These are phyloP conservation scores for Geotrichum reessii DNA, from an alignment of 1,139 yeast species.

Conservation along the genomic window DNA sequence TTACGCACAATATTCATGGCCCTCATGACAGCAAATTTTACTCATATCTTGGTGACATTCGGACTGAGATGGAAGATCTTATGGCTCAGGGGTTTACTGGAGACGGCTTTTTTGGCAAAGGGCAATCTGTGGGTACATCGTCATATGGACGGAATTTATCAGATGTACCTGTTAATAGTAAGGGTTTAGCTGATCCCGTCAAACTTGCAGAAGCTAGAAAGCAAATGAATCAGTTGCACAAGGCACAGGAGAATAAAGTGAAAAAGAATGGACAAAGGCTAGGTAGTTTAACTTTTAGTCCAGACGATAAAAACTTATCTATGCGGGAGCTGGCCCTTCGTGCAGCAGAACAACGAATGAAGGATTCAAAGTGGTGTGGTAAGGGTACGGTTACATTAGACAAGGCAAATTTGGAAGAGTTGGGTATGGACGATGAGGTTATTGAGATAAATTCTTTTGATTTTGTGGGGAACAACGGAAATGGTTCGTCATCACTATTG, in stretches of 20 bases:
- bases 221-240: conserved; percentile 21
- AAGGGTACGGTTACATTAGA: conserved; percentile 2
- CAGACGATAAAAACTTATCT: conserved; percentile 21
- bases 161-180: background rate
- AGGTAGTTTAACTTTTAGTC: conserved; percentile 21
- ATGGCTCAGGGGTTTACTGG: conserved; percentile 43
- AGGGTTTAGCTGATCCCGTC: conserved; percentile 18
- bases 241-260: conserved; percentile 21
- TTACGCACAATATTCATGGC: conserved; percentile 73
- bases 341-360: conserved; percentile 63
- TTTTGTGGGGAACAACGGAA: background rate
- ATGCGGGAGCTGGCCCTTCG: conserved; percentile 49
- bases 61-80: conserved; percentile 51
- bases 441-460: conserved; percentile 7
- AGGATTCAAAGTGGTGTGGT: conserved; percentile 55
- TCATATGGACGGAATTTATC: background rate
- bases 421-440: conserved; percentile 21
- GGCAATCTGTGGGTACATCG: conserved; percentile 43
- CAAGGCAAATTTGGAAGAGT: conserved; percentile 8
- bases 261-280: conserved; percentile 26
- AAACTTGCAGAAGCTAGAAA: conserved; percentile 21
- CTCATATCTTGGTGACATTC: conserved; percentile 55
- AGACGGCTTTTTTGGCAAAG: conserved; percentile 47
- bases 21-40: conserved; percentile 77
- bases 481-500: background rate